Percentiles rank a stretch among this genome's conserved stretches.
Conservation (phyloP, 768 basidiomycete species). For the Tylopilus vinaceipallidus region DNA sequence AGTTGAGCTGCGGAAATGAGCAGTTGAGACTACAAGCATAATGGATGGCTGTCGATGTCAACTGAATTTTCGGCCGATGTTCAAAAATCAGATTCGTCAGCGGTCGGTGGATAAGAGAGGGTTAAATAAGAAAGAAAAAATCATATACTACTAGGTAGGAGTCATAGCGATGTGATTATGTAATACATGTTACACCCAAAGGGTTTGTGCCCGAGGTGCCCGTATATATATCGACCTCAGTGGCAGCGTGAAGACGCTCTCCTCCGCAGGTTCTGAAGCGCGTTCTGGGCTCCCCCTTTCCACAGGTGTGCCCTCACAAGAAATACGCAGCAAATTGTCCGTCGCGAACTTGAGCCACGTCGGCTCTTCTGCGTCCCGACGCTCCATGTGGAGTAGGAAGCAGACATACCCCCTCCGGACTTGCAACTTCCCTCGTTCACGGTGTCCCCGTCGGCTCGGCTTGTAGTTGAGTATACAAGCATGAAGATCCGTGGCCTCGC, state of each 20-base stretch:
- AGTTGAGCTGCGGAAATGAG: not conserved
- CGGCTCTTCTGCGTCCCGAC: not conserved
- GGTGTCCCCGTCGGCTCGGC: not conserved
- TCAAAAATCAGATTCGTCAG: too few relatives aligned
- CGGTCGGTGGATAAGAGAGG: too few relatives aligned
- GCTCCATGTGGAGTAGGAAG: slow-evolving; percentile 19
- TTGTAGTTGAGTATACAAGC: slow-evolving; percentile 25
- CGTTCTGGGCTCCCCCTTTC: not conserved
- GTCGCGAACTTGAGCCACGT: slow-evolving; percentile 26
- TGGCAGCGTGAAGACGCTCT: slow-evolving; percentile 7
- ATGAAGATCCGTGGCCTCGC: slow-evolving; percentile 14
- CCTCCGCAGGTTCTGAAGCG: not conserved
- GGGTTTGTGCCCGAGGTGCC: slow-evolving; percentile 7
- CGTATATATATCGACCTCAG: slow-evolving; percentile 13
- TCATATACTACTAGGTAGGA: too few relatives aligned
- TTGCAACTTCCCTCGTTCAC: slow-evolving; percentile 11
- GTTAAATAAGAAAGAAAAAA: too few relatives aligned
- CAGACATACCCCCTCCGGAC: slow-evolving; percentile 21
- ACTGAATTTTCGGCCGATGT: not conserved
- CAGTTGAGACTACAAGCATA: too few relatives aligned
- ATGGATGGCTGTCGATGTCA: not conserved
- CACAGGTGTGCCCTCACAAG: slow-evolving; percentile 5
- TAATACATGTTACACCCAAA: not conserved
- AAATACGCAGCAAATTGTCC: slow-evolving; percentile 21
- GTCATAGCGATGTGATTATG: too few relatives aligned